These are phyloP conservation scores for Erythrobasidium hasegawianum DNA, from an alignment of 1,284 basidiomycete species.

Conservation along the genomic window DNA sequence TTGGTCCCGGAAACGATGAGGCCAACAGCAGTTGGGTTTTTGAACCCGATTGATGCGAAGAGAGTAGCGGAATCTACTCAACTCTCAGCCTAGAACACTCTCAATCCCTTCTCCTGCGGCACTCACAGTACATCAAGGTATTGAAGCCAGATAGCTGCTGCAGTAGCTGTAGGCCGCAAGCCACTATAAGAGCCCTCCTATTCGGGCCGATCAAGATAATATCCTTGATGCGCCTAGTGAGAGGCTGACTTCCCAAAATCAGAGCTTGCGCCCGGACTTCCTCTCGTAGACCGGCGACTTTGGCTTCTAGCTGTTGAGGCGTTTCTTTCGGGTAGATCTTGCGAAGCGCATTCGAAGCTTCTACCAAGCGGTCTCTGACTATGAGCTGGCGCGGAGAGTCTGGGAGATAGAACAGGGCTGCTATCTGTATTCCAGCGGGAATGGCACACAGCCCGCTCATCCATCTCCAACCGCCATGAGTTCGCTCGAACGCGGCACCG, in stretches of 20 bases:
- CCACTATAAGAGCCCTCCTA: slow-evolving; percentile 46
- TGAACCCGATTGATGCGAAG: slow-evolving; percentile 48
- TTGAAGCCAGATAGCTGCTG: slow-evolving; percentile 52
- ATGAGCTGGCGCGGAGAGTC: slow-evolving; percentile 36
- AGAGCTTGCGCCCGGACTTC: slow-evolving; percentile 9
- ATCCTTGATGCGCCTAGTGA: slow-evolving; percentile 19
- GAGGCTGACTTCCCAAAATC: slow-evolving; percentile 14
- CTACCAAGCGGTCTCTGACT: slow-evolving; percentile 52
- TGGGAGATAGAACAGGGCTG: slow-evolving; percentile 27
- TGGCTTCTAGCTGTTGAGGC: slow-evolving; percentile 47
- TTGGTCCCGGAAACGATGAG: slow-evolving; percentile 31
- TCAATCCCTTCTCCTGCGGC: background rate
- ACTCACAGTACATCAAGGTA: slow-evolving; percentile 44
- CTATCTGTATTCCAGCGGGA: slow-evolving; percentile 36
- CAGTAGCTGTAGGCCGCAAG: slow-evolving; percentile 38
- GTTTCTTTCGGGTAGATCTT: slow-evolving; percentile 57
- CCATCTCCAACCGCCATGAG: slow-evolving; percentile 69
- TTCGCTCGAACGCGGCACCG: slow-evolving; percentile 58
- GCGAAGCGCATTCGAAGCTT: slow-evolving; percentile 57
- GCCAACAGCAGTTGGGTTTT: slow-evolving; percentile 48
- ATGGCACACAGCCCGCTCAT: slow-evolving; percentile 57
- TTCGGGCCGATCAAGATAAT: slow-evolving; percentile 26
- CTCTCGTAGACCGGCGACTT: slow-evolving; percentile 55
- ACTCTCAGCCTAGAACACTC: too few species aligned
- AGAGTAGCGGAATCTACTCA: slow-evolving; percentile 49